Conservation (phyloP, 139 green algal species). For the Chlamydomonas incerta region DNA sequence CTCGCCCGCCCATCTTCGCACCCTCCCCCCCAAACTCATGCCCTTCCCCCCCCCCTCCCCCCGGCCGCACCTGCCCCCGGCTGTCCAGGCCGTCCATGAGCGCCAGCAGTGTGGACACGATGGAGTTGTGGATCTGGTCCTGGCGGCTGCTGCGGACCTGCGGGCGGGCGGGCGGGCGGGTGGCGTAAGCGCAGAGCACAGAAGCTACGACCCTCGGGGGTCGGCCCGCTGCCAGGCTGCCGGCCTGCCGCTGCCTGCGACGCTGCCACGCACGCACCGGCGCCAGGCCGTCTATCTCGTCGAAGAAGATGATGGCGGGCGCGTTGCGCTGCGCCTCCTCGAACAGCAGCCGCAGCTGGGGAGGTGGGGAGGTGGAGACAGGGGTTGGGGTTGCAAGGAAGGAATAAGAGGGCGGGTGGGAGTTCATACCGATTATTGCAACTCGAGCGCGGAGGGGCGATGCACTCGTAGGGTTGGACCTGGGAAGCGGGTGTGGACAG, state of each 20-base stretch:
- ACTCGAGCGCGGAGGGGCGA: too few species aligned
- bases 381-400: too few species aligned
- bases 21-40: too few species aligned
- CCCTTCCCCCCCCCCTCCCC: background rate
- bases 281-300: constrained; percentile 94
- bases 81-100: constrained; percentile 96
- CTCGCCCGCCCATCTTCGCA: too few species aligned
- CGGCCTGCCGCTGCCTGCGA: too few species aligned
- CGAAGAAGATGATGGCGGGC: constrained; percentile 93
- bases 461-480: too few species aligned
- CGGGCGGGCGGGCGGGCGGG: background rate
- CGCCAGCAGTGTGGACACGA: constrained; percentile 95
- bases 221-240: too few species aligned
- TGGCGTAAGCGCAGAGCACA: background rate
- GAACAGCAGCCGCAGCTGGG: constrained; percentile 89
- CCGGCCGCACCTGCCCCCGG: constrained; percentile 73
- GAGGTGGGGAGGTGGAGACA: background rate
- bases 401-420: too few species aligned
- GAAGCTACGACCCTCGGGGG: too few species aligned
- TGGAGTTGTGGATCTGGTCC: constrained; percentile 98
- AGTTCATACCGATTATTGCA: too few species aligned
- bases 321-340: constrained; percentile 81
- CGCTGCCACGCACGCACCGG: too few species aligned
- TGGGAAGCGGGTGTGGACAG: too few species aligned
- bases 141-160: constrained; percentile 85